These are phyloP conservation scores for Byssoonygena ceratinophila DNA, from an alignment of 2,329 filamentous ascomycete species.

Conservation along the genomic window DNA sequence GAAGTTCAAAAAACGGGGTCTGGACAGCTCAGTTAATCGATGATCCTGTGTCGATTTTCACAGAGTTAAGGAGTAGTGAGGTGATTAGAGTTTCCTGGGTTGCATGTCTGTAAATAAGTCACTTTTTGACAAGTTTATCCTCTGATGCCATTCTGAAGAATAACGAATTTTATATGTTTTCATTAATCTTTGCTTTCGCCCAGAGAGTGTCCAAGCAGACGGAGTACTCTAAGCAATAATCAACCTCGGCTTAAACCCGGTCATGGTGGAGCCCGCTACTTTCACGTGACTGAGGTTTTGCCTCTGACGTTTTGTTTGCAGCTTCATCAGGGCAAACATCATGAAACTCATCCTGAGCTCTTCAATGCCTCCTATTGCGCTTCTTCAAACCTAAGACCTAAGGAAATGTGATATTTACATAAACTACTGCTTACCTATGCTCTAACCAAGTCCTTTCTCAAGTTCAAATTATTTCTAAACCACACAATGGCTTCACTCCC, in stretches of 20 bases:
- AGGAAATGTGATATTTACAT: not conserved
- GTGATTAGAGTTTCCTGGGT: conserved; percentile 21
- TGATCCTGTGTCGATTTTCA: not conserved
- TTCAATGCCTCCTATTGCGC: not conserved
- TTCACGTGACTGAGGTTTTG: not conserved
- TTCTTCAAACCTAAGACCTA: not conserved
- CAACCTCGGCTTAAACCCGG: not conserved
- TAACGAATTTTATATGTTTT: not conserved
- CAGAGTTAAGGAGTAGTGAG: conserved; percentile 4
- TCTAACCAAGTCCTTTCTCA: too few species aligned
- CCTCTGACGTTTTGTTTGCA: conserved; percentile 14
- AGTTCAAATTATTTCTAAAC: too few species aligned
- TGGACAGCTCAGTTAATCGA: not conserved
- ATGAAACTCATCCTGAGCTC: not conserved
- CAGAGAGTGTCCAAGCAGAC: too few species aligned
- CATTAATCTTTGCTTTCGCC: not conserved
- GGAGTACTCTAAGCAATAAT: too few species aligned
- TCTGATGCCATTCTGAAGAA: not conserved
- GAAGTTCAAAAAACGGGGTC: conserved; percentile 5
- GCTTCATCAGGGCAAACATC: not conserved
- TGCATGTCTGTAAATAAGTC: conserved; percentile 7
- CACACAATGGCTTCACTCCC: conserved; percentile 27
- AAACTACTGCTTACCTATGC: not conserved
- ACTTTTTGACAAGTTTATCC: not conserved
- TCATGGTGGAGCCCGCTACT: not conserved